Conservation (phyloP, 371 early-diverging fungal genomes). For the Syncephalastrum monosporum region DNA sequence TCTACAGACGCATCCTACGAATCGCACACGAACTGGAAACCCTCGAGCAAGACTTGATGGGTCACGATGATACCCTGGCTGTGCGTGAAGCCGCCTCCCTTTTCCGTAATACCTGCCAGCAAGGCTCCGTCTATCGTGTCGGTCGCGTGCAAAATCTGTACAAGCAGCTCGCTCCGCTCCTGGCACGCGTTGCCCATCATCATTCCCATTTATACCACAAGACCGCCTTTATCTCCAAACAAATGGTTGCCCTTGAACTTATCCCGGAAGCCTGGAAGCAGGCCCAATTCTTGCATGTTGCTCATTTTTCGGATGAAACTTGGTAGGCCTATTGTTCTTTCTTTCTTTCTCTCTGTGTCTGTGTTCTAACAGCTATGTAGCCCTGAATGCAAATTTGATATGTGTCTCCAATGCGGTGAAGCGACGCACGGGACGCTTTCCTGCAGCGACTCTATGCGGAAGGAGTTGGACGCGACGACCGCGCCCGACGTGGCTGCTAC, state of each 20-base stretch:
- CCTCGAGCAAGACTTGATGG: background rate
- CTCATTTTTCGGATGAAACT: constrained; percentile 52
- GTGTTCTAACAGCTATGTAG: constrained; percentile 2
- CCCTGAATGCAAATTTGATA: constrained; percentile 31
- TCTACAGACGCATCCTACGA: constrained; percentile 1
- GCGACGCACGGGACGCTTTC: constrained; percentile 30
- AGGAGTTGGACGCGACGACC: constrained; percentile 5
- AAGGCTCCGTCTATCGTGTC: constrained; percentile 26
- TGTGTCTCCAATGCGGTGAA: constrained; percentile 60
- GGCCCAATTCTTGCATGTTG: constrained; percentile 67
- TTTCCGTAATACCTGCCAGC: constrained; percentile 26
- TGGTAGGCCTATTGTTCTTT: constrained; percentile 41
- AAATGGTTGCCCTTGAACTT: constrained; percentile 51
- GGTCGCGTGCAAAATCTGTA: constrained; percentile 38
- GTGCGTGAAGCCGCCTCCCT: background rate
- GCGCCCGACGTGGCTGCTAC: constrained; percentile 29
- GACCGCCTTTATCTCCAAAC: constrained; percentile 39
- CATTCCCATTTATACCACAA: constrained; percentile 12
- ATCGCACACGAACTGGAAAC: constrained; percentile 7
- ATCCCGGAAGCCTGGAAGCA: constrained; percentile 70
- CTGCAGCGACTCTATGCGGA: constrained; percentile 47
- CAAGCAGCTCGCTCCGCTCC: constrained; percentile 30
- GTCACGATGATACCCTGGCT: background rate
- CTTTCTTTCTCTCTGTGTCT: no score
- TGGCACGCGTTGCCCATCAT: constrained; percentile 1